Evolutionary conservation across 2,329 filamentous ascomycete species (phyloP), one percentile per base, ranked within the genome.

Genomic region (Apiospora malaysiana): DNA sequence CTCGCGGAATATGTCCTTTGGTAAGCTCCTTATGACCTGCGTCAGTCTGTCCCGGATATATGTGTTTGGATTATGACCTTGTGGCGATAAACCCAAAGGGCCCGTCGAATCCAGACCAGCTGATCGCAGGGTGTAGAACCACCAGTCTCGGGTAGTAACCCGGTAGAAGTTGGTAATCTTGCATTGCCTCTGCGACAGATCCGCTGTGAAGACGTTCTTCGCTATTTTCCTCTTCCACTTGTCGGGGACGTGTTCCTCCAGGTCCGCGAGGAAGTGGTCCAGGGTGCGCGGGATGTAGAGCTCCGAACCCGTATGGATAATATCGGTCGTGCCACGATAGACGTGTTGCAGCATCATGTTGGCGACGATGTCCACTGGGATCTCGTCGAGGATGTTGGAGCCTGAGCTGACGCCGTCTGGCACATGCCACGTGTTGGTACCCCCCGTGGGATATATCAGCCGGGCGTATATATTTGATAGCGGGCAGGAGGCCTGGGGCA

Each of bases 311-410:
- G 49, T 21, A 56, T 56, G 49, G 49, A 56, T 21, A 8, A 23
- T 21, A 32, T 21, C 49, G 8, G n/a, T 23, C 49, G 49, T 56
- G 7, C 49, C 49, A 32, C n/a, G n/a, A 21, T 8, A 23, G 49
- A 32, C 49, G 49, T 56, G 49, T 21, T 56, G 49, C 49, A 56
- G 49, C 49, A 23, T 23, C 49, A 56, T 32, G 49, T 56, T 56
- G 49, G 49, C 49, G 49, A 56, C 49, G 7, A 23, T 25, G 14
- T 56, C 49, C 49, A 56, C 49, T 10, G 49, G 49, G 27, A 56
- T 32, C 49, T 56, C 49, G 49, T 56, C 49, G 12, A 56, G n/a
- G 27, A 56, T 56, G 49, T 56, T 56, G 49, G n/a, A 25, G n/a
- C 49, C 49, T 7, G 49, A 32, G 49, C 10, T 32, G n/a, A 56